Percentiles rank a stretch among this genome's conserved stretches.
phyloP scores from a whole-genome alignment of 2,329 filamentous ascomycete species.

The Diplodia corticola region DNA sequence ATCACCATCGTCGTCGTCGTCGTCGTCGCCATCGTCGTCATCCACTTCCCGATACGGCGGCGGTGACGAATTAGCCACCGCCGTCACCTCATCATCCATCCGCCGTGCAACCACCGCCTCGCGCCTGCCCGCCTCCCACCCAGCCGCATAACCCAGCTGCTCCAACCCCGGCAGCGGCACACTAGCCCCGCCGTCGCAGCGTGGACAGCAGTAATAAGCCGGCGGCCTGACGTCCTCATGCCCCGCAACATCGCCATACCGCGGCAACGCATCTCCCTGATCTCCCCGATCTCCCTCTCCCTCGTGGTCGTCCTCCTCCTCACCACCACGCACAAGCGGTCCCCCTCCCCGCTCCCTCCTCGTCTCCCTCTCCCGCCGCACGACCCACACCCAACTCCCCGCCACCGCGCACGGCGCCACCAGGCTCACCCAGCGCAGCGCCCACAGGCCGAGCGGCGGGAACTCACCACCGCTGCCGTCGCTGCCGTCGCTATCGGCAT shows the following conservation, averaged over 20 bases:
- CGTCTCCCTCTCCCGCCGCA: background rate
- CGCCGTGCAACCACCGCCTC: background rate
- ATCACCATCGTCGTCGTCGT: background rate
- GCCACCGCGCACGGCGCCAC: background rate
- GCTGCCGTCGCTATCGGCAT: background rate
- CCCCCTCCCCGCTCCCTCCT: background rate
- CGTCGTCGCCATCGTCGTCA: background rate
- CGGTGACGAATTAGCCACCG: background rate
- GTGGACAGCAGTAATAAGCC: background rate
- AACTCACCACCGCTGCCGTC: too few species aligned
- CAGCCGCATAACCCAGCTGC: background rate
- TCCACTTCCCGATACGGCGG: background rate
- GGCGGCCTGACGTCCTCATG: too few species aligned
- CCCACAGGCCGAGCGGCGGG: background rate
- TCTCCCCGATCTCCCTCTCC: too few species aligned
- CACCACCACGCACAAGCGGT: too few species aligned
- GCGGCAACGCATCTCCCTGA: background rate
- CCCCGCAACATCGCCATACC: background rate
- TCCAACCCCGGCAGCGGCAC: background rate
- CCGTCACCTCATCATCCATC: background rate
- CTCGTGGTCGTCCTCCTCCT: background rate
- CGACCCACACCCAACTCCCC: background rate
- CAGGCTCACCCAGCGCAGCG: background rate
- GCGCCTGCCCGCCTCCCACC: background rate
- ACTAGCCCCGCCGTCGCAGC: too few species aligned